Base-by-base conservation (phyloP, 2,329 filamentous ascomycete species). In the Berkeleyomyces rouxiae region DNA sequence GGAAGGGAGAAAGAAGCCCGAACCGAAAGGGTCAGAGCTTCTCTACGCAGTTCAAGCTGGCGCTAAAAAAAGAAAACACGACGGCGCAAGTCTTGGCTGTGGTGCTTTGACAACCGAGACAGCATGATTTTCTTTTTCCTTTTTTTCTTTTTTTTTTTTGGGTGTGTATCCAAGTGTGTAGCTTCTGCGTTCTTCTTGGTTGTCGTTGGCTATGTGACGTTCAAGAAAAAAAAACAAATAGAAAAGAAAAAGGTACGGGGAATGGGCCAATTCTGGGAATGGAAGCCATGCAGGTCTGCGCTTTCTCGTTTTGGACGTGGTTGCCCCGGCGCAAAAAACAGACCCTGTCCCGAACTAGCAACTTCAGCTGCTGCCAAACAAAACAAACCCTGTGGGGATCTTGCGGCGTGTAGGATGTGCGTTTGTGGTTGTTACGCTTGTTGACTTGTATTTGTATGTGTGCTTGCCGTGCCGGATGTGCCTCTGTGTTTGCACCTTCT, bases 311-410 rank as follows among this genome's bases (percentile, higher is more conserved):
- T n/a, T 36, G 55, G 39, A 6, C 23, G 33, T 9, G 33, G 51
- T 55, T 55, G 51, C 51, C 51, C 23, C n/a, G 33, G 55, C 40
- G 55, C 37, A 36, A 4, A 58, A 42, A 13, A 31, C 16, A 58
- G 23, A 23, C 13, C n/a, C 4, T 36, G 3, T 39, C 55, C 36
- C 36, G 9, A n/a, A 7, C 16, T 37, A 55, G 51, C 51, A 55
- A 55, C 51, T 55, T 13, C 51, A n/a, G 36, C 36, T 39, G 7
- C n/a, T n/a, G 39, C 11, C 51, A 55, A 55, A 55, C 51, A 55
- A 55, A 55, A 55, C 51, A 55, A 55, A 55, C 51, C 51, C 51
- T 55, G 51, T 31, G 51, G 9, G 51, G 51, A 55, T 55, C 51
- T 55, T 55, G 51, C 33, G 51, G 13, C 39, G 51, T 37, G 33